Conservation (phyloP, 139 green algal genomes). For the Ettlia oleoabundans region DNA sequence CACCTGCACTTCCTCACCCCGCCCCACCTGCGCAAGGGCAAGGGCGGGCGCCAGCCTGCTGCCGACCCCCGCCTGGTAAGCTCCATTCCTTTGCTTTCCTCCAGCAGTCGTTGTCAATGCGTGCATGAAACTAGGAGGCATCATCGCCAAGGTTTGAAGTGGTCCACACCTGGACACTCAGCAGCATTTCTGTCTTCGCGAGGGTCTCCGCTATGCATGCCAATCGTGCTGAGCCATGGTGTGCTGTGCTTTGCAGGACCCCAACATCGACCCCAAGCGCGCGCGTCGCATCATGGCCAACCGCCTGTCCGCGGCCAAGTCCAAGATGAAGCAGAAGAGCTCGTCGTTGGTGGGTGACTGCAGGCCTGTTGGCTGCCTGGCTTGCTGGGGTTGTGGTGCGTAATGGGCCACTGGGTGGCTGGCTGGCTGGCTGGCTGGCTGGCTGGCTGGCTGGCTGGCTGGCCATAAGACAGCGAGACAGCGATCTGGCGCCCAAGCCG, state of each 20-base stretch:
- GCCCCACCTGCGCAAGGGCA: constrained; percentile 61
- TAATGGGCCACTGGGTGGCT: too few species aligned
- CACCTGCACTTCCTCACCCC: constrained; percentile 43
- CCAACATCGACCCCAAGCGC: constrained; percentile 76
- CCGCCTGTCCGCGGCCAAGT: constrained; percentile 68
- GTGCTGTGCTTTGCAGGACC: constrained; percentile 50
- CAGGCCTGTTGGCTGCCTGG: neutral
- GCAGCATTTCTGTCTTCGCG: neutral
- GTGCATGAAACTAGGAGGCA: too few species aligned
- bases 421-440: neutral
- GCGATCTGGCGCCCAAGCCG: neutral
- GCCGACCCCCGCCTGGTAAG: constrained; percentile 74
- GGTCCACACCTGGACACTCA: too few species aligned
- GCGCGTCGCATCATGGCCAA: constrained; percentile 85
- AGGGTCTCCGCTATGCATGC: neutral
- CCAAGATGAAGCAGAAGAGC: constrained; percentile 81
- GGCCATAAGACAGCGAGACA: neutral
- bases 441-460: neutral
- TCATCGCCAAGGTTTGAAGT: too few species aligned
- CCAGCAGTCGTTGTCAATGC: too few species aligned
- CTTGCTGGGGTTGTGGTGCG: too few species aligned
- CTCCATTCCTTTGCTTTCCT: too few species aligned
- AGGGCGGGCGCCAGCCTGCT: constrained; percentile 75
- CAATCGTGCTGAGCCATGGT: neutral
- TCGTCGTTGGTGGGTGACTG: constrained; percentile 24